Evolutionary conservation across 495 filamentous ascomycete species (phyloP).

Genomic region (Neurospora pannonica): DNA sequence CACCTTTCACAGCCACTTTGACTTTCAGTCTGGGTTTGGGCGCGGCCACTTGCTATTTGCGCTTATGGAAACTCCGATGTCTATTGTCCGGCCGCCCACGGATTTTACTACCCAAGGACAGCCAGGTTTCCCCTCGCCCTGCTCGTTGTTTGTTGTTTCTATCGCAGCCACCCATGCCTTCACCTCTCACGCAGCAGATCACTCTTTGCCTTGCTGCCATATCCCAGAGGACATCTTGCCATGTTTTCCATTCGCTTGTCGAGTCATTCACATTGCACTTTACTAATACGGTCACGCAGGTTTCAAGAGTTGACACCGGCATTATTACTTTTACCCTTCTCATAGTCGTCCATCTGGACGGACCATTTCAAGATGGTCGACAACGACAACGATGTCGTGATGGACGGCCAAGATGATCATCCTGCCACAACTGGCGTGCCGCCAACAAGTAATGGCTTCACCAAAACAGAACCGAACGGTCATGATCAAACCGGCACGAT

Average conservation of each 20-base stretch:
- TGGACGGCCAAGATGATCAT: conserved; percentile 31
- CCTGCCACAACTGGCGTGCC: conserved; percentile 25
- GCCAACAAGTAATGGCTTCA: conserved; percentile 26
- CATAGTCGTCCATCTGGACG: not conserved
- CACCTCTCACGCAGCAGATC: not conserved
- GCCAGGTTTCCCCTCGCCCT: not conserved
- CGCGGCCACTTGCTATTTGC: not conserved
- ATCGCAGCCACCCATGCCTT: not conserved
- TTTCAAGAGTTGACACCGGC: not conserved
- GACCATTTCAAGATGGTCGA: conserved; percentile 22
- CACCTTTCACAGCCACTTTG: not conserved
- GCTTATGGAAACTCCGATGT: not conserved
- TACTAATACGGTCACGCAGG: not conserved
- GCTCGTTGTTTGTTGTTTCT: not conserved
- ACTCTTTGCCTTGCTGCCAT: not conserved
- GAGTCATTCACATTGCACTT: not conserved
- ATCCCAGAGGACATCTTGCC: not conserved
- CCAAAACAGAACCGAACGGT: conserved; percentile 14
- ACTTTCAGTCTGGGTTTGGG: not conserved
- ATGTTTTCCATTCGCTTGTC: not conserved
- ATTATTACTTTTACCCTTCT: not conserved
- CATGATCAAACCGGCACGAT: conserved; percentile 11
- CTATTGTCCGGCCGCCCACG: not conserved
- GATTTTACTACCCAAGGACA: not conserved
- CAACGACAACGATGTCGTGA: conserved; percentile 18